A percentile compares a stretch with the other conserved stretches of the same genome.
Evolutionary conservation across 805 yeast species (phyloP).

Genomic region (Metschnikowia lachancei): DNA sequence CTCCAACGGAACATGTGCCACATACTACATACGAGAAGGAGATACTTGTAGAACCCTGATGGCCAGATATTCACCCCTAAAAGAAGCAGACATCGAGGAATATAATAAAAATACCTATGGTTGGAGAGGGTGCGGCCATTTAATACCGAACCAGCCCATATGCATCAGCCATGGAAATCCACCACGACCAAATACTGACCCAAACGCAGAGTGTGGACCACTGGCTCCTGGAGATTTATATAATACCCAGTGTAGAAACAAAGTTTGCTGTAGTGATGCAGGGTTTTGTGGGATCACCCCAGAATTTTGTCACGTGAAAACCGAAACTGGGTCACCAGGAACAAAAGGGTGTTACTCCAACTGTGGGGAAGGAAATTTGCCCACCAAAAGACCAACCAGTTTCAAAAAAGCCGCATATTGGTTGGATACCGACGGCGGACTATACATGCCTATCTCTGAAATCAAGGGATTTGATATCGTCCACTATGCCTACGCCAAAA

Average conservation of each 20-base stretch:
- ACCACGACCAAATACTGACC: not conserved
- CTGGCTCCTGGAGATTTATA: not conserved
- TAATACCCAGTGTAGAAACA: not conserved
- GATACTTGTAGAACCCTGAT: not conserved
- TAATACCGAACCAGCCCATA: not conserved
- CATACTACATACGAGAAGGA: not conserved
- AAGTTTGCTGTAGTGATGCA: not conserved
- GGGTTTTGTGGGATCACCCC: not conserved
- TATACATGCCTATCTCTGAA: not conserved
- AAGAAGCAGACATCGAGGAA: not conserved
- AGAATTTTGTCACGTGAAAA: not conserved
- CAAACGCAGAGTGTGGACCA: not conserved
- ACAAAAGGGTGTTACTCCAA: not conserved
- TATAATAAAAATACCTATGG: not conserved
- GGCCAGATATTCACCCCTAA: not conserved
- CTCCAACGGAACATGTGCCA: not conserved
- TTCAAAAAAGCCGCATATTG: not conserved
- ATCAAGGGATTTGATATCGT: not conserved
- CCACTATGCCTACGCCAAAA: not conserved
- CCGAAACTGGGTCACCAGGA: not conserved
- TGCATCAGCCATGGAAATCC: not conserved
- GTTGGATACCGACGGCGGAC: not conserved
- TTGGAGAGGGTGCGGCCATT: not conserved
- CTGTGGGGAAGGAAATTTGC: not conserved
- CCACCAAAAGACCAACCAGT: not conserved